These are phyloP conservation scores for Dentipellis fragilis DNA, from an alignment of 768 basidiomycete genomes.

Conservation along the genomic window DNA sequence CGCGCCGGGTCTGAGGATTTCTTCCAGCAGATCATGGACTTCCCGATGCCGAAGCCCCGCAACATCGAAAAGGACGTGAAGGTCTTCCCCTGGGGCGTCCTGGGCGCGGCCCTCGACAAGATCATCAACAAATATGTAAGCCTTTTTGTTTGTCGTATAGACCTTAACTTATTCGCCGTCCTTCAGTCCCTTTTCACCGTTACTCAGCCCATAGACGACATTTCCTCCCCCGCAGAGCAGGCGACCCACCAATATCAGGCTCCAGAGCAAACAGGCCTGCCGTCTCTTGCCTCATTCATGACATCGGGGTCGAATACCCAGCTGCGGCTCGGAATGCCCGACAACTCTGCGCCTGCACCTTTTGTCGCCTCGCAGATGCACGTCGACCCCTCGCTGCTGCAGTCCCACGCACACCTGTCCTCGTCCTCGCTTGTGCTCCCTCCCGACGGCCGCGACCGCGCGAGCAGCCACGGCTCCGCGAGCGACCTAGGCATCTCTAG, in stretches of 20 bases:
- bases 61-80: conserved; percentile 98
- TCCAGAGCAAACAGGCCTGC: too few relatives aligned
- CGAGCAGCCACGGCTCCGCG: neutral
- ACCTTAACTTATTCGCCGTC: neutral
- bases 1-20: conserved; percentile 74
- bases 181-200: conserved; percentile 4
- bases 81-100: conserved; percentile 66
- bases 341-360: neutral
- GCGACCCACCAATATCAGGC: neutral
- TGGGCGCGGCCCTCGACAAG: conserved; percentile 68
- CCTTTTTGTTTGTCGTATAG: neutral
- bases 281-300: too few relatives aligned
- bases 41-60: conserved; percentile 86
- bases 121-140: conserved; percentile 80
- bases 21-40: conserved; percentile 94
- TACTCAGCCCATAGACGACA: neutral
- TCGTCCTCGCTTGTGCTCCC: neutral
- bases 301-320: too few relatives aligned
- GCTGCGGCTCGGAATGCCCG: too few relatives aligned
- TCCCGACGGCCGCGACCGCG: neutral
- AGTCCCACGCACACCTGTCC: neutral
- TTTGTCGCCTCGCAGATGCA: neutral
- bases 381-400: neutral
- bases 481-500: neutral
- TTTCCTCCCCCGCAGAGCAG: neutral